Evolutionary conservation across 805 yeast genomes (phyloP).

Genomic region (Yarrowia alimentaria): DNA sequence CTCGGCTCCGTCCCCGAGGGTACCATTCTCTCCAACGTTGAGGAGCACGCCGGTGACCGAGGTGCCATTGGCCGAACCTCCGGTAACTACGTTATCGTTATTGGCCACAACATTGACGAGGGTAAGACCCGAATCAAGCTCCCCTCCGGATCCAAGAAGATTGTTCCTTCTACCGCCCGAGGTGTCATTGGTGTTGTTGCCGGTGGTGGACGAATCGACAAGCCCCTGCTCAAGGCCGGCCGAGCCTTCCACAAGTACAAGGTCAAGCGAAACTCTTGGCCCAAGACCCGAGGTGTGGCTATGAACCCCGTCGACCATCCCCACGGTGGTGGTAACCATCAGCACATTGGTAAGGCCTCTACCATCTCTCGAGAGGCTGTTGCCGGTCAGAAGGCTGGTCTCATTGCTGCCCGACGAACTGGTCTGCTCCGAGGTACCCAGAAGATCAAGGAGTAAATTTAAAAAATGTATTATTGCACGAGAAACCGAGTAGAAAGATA

Average conservation of each 20-base stretch:
- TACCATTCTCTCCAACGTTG: conserved; percentile 97
- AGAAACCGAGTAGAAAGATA: no score
- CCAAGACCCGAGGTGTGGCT: conserved; percentile 99
- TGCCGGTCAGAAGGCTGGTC: conserved; percentile 99
- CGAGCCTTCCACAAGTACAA: conserved; percentile 99
- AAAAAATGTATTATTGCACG: conserved; percentile 27
- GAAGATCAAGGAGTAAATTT: conserved; percentile 71
- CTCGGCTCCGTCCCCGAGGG: conserved; percentile 98
- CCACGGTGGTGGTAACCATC: conserved; percentile 99
- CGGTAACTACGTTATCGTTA: conserved; percentile 98
- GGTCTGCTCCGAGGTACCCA: conserved; percentile 99
- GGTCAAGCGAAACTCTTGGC: conserved; percentile 99
- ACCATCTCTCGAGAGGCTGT: conserved; percentile 99
- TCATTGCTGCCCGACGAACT: conserved; percentile 99
- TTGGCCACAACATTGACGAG: conserved; percentile 99
- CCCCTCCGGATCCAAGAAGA: conserved; percentile 98
- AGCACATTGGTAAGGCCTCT: conserved; percentile 99
- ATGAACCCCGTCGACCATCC: conserved; percentile 99
- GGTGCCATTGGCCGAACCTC: conserved; percentile 99
- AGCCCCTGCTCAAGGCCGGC: conserved; percentile 99
- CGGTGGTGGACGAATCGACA: conserved; percentile 99
- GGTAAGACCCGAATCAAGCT: conserved; percentile 98
- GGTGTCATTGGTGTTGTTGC: conserved; percentile 99
- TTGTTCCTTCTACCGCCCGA: conserved; percentile 93
- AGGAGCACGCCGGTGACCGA: conserved; percentile 99